Base-by-base conservation (phyloP, 139 green algal genomes). In the Volvox reticuliferus region DNA sequence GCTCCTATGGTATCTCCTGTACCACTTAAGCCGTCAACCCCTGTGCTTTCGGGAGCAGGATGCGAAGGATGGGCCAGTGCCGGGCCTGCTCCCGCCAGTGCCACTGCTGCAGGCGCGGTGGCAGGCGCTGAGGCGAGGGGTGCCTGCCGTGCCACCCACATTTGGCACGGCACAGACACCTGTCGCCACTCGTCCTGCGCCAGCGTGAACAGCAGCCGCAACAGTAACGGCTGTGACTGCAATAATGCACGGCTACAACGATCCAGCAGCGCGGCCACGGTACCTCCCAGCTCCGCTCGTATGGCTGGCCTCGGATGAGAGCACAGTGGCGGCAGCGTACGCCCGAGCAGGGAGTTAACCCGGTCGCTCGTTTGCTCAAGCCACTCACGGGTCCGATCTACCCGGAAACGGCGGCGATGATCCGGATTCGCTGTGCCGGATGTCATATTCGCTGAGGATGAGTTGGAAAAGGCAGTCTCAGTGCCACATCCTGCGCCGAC, bases 161-260 rank as follows among this genome's bases (percentile, higher is more conserved):
- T 50, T 19, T 76, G 65, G 28, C 65, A 65, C 24, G 19, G 55
- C 50, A 0, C 61, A 0, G 89, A 83, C 22, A 98, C 96, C 32
- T 95, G 77, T 5, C 79, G 24, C 94, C 96, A 98, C 19, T 95
- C 93, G 91, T 98, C 96, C 78, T 97, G 94, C 18, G 96, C 95
- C 37, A 96, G 78, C 0, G 93, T 93, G 12, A 97, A 83, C 61
- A 97, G 69, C 32, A 96, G 77, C 77, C 95, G 94, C 21, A 95
- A 85, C 89, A 97, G 86, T 62, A 80, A 33, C 90, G 88, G 35
- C 44, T 85, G 50, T 69, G 68, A 50, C 20, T 21, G 21, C 55
- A 35, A 65, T 71, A 97, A 90, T 28, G 93, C 88, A 50, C 17
- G 33, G 22, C 68, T 35, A 89, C 91, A 95, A 22, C 68, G 0